phyloP scores from a whole-genome alignment of 441 rosid genomes.

The Gossypium lobatum region DNA sequence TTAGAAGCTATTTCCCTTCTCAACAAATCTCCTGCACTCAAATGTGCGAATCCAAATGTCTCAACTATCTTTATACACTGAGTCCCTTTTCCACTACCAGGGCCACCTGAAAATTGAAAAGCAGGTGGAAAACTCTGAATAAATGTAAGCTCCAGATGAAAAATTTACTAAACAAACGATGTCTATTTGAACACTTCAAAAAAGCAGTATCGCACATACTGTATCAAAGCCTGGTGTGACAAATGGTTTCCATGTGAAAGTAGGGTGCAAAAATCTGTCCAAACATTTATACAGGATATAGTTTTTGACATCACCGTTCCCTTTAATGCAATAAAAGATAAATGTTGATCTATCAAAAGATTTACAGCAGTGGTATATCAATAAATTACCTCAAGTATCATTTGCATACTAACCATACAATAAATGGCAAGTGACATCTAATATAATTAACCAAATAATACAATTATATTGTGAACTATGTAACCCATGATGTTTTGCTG shows the following conservation, averaged over 20 bases:
- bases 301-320: background rate
- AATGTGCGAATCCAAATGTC: conserved; percentile 53
- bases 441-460: background rate
- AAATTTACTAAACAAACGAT: background rate
- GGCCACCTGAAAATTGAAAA: conserved; percentile 50
- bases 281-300: background rate
- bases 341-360: background rate
- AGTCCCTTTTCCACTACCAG: conserved; percentile 83
- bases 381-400: background rate
- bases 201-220: background rate
- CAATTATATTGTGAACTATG: background rate
- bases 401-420: background rate
- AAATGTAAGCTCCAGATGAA: background rate
- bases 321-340: background rate
- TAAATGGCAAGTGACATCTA: background rate
- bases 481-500: background rate
- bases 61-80: conserved; percentile 59
- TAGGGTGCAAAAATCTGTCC: background rate
- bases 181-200: background rate
- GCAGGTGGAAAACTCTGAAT: background rate
- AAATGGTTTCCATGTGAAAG: background rate
- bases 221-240: background rate
- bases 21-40: conserved; percentile 74
- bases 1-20: conserved; percentile 56
- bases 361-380: background rate